Percentiles rank a stretch among this genome's conserved stretches.
These are phyloP conservation scores for Arabis alpina DNA, from an alignment of 345 rosid species.

Conservation along the genomic window DNA sequence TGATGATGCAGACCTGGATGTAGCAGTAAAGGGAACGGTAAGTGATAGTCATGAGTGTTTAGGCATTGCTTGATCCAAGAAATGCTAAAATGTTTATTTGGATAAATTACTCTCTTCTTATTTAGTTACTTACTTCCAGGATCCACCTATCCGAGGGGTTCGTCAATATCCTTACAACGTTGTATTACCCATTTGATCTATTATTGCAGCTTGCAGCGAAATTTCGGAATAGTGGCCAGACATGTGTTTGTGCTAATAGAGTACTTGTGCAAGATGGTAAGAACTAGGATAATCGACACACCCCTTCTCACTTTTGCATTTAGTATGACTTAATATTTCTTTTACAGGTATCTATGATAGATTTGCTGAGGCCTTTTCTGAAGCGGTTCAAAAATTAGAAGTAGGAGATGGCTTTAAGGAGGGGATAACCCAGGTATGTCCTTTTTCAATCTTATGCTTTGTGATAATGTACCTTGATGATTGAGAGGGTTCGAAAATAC, in stretches of 20 bases:
- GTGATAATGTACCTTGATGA: conserved; percentile 13
- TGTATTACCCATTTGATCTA: conserved; percentile 27
- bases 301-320: conserved; percentile 17
- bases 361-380: conserved; percentile 82
- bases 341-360: conserved; percentile 87
- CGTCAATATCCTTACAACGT: not conserved
- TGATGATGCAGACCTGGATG: conserved; percentile 93
- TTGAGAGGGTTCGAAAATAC: not conserved
- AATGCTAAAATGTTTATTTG: conserved; percentile 7
- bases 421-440: conserved; percentile 70
- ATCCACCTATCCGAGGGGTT: conserved; percentile 11
- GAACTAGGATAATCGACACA: conserved; percentile 26
- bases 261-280: conserved; percentile 95
- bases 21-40: conserved; percentile 96
- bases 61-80: conserved; percentile 6
- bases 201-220: conserved; percentile 86
- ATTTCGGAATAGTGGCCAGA: conserved; percentile 95
- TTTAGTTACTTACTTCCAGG: conserved; percentile 15
- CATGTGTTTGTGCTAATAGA: conserved; percentile 97
- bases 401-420: conserved; percentile 96
- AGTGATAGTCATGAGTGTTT: conserved; percentile 41
- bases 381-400: conserved; percentile 80
- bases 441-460: conserved; percentile 9
- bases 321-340: conserved; percentile 18
- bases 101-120: not conserved